Evolutionary conservation across 1,139 yeast genomes (phyloP), one percentile per base, ranked within the genome.

Genomic region (Sugiyamaella grinbergsii): DNA sequence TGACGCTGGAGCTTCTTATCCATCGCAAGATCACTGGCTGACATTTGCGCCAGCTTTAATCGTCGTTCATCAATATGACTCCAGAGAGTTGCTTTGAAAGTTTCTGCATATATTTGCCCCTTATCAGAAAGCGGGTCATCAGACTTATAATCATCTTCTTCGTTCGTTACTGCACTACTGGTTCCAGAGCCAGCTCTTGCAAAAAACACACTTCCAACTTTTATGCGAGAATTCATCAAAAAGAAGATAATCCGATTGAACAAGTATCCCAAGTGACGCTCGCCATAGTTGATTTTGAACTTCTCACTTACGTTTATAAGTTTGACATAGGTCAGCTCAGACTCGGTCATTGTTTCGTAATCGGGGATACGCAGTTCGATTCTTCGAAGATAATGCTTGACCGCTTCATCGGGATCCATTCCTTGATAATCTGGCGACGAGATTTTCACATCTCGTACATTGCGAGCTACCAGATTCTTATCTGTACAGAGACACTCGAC

Each of bases 291-390:
- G 55, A 93, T 79, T 49, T 86, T 83, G 53, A 94, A 77, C 55
- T 86, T 72, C 65, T 90, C 93, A n/a, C 96, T 96, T 66, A 91
- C 93, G 67, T 93, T 90, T 62, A 88, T 83, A 60, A 88, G 64
- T 67, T 89, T 88, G 64, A 91, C 85, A 68, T 81, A 91, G 29
- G 87, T 81, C 53, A 89, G 71, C 16, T 74, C 73, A 5, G 72
- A 68, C 56, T 79, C 81, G 49, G 76, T 75, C 59, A 78, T 68
- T 13, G 78, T 73, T 63, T 78, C 76, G 59, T 77, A 78, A 26
- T 67, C 66, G 4, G 75, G 73, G 51, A 72, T 71, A 36, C 77
- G 71, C 42, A 67, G 60, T 49, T 71, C 72, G 24, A 79, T 75
- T 48, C 80, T 69, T 36, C 69, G 65, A 55, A 75, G 63, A 58